These are phyloP conservation scores for Aspergillus tanneri DNA, from an alignment of 2,329 filamentous ascomycete genomes.

Conservation along the genomic window DNA sequence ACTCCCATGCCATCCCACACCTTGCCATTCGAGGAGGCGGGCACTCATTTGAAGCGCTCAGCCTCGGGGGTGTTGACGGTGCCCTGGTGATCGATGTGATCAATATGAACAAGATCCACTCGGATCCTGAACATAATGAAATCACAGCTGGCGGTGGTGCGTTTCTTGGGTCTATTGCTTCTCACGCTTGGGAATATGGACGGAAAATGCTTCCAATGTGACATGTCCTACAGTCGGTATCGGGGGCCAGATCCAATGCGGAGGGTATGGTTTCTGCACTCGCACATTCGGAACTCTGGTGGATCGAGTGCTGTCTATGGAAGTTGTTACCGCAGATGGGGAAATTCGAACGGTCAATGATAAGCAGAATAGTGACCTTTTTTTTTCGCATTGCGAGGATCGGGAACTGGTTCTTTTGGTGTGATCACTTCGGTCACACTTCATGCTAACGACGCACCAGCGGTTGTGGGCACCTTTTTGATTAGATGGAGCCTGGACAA, in stretches of 20 bases:
- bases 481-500: neutral
- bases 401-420: neutral
- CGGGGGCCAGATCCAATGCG: neutral
- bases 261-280: slow-evolving; percentile 1
- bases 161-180: neutral
- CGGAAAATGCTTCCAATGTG: neutral
- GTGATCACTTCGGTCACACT: slow-evolving; percentile 1
- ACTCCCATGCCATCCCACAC: neutral
- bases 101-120: neutral
- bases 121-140: neutral
- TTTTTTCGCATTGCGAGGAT: slow-evolving; percentile 1
- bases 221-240: neutral
- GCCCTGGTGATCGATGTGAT: neutral
- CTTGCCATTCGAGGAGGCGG: slow-evolving; percentile 1
- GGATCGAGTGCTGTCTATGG: neutral
- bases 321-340: neutral
- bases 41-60: slow-evolving; percentile 1
- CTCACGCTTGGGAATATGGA: neutral
- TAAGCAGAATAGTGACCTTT: neutral
- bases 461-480: neutral
- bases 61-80: neutral
- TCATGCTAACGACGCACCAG: neutral
- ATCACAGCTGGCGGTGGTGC: neutral
- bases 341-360: neutral
- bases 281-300: neutral